phyloP scores from a whole-genome alignment of 225 moss, liverwort and hornwort species.

The Sphagnum tenellum region DNA sequence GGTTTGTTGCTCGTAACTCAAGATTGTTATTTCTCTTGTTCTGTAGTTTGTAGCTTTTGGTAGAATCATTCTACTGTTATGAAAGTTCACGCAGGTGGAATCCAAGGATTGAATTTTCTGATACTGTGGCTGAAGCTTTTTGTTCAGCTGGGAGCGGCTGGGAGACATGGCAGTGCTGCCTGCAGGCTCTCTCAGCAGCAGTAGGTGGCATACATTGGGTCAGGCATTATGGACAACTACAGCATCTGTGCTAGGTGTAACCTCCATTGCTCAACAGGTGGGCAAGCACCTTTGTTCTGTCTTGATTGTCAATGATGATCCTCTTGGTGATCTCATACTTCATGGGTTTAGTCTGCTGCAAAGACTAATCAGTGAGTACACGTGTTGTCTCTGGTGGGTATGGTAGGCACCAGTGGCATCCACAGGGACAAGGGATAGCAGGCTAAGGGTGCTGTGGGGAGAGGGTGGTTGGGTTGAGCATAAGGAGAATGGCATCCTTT shows the following conservation, averaged over 20 bases:
- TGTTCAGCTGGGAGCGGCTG: slow-evolving; percentile 84
- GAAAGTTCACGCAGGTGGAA: too few relatives aligned
- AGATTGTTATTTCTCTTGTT: too few relatives aligned
- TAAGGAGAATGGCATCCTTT: slow-evolving; percentile 73
- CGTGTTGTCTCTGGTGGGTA: too few relatives aligned
- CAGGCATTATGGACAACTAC: slow-evolving; percentile 52
- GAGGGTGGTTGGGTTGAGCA: slow-evolving; percentile 74
- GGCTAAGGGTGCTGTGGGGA: slow-evolving; percentile 60
- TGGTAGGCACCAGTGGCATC: slow-evolving; percentile 68
- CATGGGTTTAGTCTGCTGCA: too few relatives aligned
- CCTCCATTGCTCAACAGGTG: slow-evolving; percentile 63
- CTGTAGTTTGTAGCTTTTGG: too few relatives aligned
- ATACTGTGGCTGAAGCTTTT: too few relatives aligned
- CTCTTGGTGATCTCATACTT: too few relatives aligned
- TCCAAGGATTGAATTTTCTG: too few relatives aligned
- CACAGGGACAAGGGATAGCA: slow-evolving; percentile 84
- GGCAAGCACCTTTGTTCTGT: slow-evolving; percentile 11
- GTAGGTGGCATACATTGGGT: slow-evolving; percentile 59
- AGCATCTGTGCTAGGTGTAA: slow-evolving; percentile 47
- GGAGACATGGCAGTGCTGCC: slow-evolving; percentile 85
- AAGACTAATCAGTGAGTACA: too few relatives aligned
- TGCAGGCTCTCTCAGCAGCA: slow-evolving; percentile 52
- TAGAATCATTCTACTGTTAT: too few relatives aligned
- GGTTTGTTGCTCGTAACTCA: slow-evolving; percentile 17
- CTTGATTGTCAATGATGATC: neutral